Base-by-base conservation (phyloP, 495 filamentous ascomycete genomes). In the Glutinoglossum americanum region DNA sequence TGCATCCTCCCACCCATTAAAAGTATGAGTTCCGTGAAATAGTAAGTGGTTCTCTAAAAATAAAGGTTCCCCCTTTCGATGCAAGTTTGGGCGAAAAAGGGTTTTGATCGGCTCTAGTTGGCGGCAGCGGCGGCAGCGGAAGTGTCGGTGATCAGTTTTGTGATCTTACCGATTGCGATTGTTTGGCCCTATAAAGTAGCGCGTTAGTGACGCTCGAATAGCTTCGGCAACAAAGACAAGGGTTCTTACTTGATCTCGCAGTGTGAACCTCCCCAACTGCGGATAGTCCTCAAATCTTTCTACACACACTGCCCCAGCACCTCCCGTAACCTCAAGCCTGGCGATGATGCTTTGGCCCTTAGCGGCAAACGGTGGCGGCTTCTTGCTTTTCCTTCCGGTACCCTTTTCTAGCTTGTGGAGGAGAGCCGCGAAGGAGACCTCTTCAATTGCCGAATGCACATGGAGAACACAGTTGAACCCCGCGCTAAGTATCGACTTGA, bases 401-500 rank as follows among this genome's bases (percentile, higher is more conserved):
- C 93, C 92, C 68, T 95, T 95, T 70, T 99, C 89, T 35, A 94
- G 74, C 72, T 93, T 96, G 70, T 99, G 90, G 54, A 99, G 73
- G 47, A 99, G 75, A 9, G 80, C 76, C 0, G 78, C 74, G 63
- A 99, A 87, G 0, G 88, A 95, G 39, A 97, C 84, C 67, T 99
- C 92, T 72, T 97, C 90, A 59, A 94, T 89, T 35, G 90, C 90
- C 17, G 89, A 86, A 67, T 83, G 88, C 49, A 87, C 89, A 74
- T 83, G 94, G 71, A 90, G 78, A 61, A 83, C 94, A 67, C 78
- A 97, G 73, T 82, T 93, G 78, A 86, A 97, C 68, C 84, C 94
- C 65, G 79, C 86, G 28, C 78, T 84, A 3, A 98, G 76, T 69
- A 99, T 99, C 65, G 72, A 84, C 80, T 94, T 94, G 37, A 99